Percentiles rank a stretch among this genome's conserved stretches.
These are phyloP conservation scores for Gigaspora rosea DNA, from an alignment of 192 early-diverging fungal species.

Conservation along the genomic window DNA sequence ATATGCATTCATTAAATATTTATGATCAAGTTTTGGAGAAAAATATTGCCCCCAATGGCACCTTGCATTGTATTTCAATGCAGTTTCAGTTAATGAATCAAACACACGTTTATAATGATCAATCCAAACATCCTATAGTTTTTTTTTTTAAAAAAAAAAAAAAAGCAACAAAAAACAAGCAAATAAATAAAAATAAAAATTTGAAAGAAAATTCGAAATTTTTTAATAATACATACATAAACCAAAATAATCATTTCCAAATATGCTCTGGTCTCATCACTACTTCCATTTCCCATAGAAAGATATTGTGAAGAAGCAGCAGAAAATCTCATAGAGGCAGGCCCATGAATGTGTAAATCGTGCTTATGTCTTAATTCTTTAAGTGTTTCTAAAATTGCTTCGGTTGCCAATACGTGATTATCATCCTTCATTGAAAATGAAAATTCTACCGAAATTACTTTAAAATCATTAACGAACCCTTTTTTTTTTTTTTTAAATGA, in stretches of 20 bases:
- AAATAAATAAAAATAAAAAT: background rate
- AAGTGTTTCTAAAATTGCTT: background rate
- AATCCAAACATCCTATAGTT: background rate
- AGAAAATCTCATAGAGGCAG: background rate
- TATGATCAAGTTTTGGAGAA: background rate
- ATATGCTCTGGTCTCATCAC: background rate
- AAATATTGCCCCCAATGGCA: conserved; percentile 24
- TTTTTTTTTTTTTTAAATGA: background rate
- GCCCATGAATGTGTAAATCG: conserved; percentile 9
- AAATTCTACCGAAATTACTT: conserved; percentile 4
- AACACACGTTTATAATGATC: conserved; percentile 5
- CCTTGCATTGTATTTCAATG: background rate
- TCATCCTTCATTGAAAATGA: conserved; percentile 22
- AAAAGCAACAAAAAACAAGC: background rate
- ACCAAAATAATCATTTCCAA: background rate
- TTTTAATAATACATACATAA: conserved; percentile 6
- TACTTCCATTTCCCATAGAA: background rate
- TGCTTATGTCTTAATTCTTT: background rate
- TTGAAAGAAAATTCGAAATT: background rate
- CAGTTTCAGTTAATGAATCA: background rate
- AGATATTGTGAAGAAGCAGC: conserved; percentile 12
- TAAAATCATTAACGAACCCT: conserved; percentile 4
- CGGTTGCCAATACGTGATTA: background rate
- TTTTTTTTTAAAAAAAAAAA: background rate
- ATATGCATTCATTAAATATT: conserved; percentile 7